These are phyloP conservation scores for Endocarpon pusillum DNA, from an alignment of 495 filamentous ascomycete genomes.

Conservation along the genomic window DNA sequence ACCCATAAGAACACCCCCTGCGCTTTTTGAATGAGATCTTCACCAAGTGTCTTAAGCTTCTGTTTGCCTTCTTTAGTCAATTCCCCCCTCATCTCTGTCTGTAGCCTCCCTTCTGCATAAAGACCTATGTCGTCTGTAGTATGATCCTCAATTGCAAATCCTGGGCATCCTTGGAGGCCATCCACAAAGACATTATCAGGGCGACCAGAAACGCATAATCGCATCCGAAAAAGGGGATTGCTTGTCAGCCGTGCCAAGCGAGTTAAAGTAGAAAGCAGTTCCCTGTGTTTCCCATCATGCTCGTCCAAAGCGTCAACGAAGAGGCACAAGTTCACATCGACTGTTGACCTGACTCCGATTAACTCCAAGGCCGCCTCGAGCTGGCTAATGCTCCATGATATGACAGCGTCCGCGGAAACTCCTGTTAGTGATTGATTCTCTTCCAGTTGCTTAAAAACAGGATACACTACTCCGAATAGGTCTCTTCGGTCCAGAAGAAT, in stretches of 20 bases:
- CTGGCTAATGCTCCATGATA: background rate
- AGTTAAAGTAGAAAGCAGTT: slow-evolving; percentile 5
- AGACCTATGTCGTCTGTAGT: slow-evolving; percentile 8
- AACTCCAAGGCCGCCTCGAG: background rate
- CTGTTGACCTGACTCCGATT: background rate
- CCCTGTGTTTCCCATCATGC: slow-evolving; percentile 9
- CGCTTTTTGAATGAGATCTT: slow-evolving; percentile 8
- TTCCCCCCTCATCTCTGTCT: background rate
- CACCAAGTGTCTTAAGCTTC: background rate
- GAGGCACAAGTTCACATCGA: slow-evolving; percentile 5
- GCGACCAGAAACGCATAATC: slow-evolving; percentile 12
- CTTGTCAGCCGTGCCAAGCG: slow-evolving; percentile 2
- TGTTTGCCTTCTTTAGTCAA: background rate
- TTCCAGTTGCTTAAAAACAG: background rate
- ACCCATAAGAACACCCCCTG: slow-evolving; percentile 17
- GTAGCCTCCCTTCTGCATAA: slow-evolving; percentile 9
- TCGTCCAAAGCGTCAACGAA: slow-evolving; percentile 15
- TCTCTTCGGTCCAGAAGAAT: slow-evolving; percentile 1
- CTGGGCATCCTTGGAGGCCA: slow-evolving; percentile 6
- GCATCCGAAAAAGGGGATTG: slow-evolving; percentile 4
- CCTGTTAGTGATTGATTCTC: background rate
- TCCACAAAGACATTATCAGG: slow-evolving; percentile 9
- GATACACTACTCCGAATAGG: background rate
- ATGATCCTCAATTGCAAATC: slow-evolving; percentile 12
- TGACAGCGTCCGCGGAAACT: background rate